Evolutionary conservation across 108 stramenopile genomes (phyloP).

Genomic region (Ochromonas danica): DNA sequence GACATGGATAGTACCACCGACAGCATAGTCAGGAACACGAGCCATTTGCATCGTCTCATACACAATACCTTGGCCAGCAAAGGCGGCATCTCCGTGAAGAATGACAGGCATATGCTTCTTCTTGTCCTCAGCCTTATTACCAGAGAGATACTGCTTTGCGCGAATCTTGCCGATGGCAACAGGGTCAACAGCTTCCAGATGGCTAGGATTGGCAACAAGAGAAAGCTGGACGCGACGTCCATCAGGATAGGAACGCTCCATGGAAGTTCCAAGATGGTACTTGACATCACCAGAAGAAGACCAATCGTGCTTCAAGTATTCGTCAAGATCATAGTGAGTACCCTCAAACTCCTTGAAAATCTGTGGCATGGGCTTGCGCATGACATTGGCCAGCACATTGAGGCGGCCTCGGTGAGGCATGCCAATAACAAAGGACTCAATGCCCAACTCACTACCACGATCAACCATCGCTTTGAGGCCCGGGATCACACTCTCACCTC

Average conservation of each 20-base stretch:
- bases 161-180: slow-evolving; percentile 92
- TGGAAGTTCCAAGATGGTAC: slow-evolving; percentile 98
- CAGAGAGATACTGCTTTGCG: slow-evolving; percentile 96
- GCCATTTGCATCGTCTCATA: slow-evolving; percentile 98
- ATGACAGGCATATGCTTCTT: slow-evolving; percentile 86
- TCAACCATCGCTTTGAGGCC: slow-evolving; percentile 94
- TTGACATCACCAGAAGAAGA: slow-evolving; percentile 92
- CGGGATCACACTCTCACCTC: slow-evolving; percentile 91
- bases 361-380: slow-evolving; percentile 95
- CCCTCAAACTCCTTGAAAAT: slow-evolving; percentile 98
- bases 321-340: slow-evolving; percentile 79
- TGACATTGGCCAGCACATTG: slow-evolving; percentile 96
- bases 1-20: slow-evolving; percentile 98
- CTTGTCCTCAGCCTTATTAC: slow-evolving; percentile 72
- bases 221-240: slow-evolving; percentile 85
- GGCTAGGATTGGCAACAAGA: slow-evolving; percentile 95
- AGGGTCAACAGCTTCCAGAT: slow-evolving; percentile 96
- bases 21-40: slow-evolving; percentile 75
- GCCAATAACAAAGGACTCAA: slow-evolving; percentile 91
- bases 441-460: slow-evolving; percentile 85
- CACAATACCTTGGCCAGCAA: slow-evolving; percentile 97
- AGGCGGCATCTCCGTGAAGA: slow-evolving; percentile 98
- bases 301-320: slow-evolving; percentile 75
- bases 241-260: slow-evolving; percentile 96
- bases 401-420: slow-evolving; percentile 97